Percentiles rank a stretch among this genome's conserved stretches.
Conservation (phyloP, 805 yeast genomes). For the Ogataea ganodermae region DNA sequence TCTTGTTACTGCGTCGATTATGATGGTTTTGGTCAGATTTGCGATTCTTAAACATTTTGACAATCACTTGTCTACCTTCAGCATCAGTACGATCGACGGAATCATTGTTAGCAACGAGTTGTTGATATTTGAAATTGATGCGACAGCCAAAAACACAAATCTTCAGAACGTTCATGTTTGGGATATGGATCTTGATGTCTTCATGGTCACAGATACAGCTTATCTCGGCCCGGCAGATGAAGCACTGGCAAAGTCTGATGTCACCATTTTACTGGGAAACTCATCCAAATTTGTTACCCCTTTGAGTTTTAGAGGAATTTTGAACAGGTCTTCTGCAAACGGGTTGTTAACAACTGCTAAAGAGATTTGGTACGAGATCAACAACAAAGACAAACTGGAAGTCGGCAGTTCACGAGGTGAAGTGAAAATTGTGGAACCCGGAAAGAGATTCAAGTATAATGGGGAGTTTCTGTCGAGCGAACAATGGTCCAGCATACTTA, state of each 20-base stretch:
- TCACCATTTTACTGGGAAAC: conserved; percentile 37
- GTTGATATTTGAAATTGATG: conserved; percentile 34
- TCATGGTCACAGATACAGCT: conserved; percentile 30
- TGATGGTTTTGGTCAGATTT: conserved; percentile 20
- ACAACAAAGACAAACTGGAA: conserved; percentile 21
- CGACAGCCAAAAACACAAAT: conserved; percentile 30
- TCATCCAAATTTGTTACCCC: conserved; percentile 34
- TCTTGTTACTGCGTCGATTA: conserved; percentile 10
- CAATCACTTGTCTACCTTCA: conserved; percentile 29
- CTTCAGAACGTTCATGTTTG: conserved; percentile 35
- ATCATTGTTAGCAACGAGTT: conserved; percentile 35
- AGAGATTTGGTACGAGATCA: conserved; percentile 26
- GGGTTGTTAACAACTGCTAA: conserved; percentile 15
- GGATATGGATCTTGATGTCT: conserved; percentile 37
- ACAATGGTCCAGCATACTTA: conserved; percentile 34
- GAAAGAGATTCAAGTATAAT: conserved; percentile 28
- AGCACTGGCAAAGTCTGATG: conserved; percentile 20
- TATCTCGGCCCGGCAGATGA: conserved; percentile 11
- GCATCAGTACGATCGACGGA: conserved; percentile 28
- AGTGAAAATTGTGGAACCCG: conserved; percentile 34
- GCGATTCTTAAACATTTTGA: conserved; percentile 31
- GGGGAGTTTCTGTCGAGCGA: conserved; percentile 27
- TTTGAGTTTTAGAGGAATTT: conserved; percentile 31
- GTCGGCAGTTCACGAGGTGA: conserved; percentile 30
- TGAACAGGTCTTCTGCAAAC: conserved; percentile 15